Evolutionary conservation across 495 filamentous ascomycete genomes (phyloP).

Genomic region (Bacidia rubella): DNA sequence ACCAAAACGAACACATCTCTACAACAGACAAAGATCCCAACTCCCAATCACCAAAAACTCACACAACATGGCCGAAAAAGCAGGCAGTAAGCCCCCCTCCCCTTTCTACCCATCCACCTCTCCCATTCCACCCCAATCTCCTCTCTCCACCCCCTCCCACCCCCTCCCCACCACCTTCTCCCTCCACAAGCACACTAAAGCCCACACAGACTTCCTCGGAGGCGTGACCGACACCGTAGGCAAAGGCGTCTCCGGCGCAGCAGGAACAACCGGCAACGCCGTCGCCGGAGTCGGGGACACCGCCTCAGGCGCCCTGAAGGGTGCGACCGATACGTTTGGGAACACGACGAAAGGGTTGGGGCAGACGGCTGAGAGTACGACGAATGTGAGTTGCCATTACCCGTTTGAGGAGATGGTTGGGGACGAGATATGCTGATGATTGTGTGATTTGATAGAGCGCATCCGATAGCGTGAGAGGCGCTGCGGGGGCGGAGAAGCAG

Average conservation of each 20-base stretch:
- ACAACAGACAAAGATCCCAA: too few relatives aligned
- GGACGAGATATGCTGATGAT: too few relatives aligned
- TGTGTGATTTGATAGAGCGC: too few relatives aligned
- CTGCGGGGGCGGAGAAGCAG: slow-evolving; percentile 7
- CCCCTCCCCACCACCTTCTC: neutral
- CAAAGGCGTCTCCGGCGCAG: slow-evolving; percentile 28
- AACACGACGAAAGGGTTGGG: slow-evolving; percentile 8
- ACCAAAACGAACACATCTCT: too few relatives aligned
- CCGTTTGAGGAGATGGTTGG: too few relatives aligned
- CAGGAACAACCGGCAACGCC: slow-evolving; percentile 43
- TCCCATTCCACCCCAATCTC: neutral
- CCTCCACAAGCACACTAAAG: neutral
- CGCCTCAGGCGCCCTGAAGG: slow-evolving; percentile 9
- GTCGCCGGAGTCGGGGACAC: slow-evolving; percentile 21
- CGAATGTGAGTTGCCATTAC: slow-evolving; percentile 4
- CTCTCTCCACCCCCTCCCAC: neutral
- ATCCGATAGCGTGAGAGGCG: neutral
- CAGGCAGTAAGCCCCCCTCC: slow-evolving; percentile 24
- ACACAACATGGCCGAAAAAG: slow-evolving; percentile 29
- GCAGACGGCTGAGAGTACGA: slow-evolving; percentile 6
- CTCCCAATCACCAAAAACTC: too few relatives aligned
- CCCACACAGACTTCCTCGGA: neutral
- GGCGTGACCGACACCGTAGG: slow-evolving; percentile 15
- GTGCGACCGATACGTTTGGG: slow-evolving; percentile 10
- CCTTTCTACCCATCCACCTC: neutral